These are phyloP conservation scores for Trametopsis cervina DNA, from an alignment of 768 basidiomycete genomes.

Conservation along the genomic window DNA sequence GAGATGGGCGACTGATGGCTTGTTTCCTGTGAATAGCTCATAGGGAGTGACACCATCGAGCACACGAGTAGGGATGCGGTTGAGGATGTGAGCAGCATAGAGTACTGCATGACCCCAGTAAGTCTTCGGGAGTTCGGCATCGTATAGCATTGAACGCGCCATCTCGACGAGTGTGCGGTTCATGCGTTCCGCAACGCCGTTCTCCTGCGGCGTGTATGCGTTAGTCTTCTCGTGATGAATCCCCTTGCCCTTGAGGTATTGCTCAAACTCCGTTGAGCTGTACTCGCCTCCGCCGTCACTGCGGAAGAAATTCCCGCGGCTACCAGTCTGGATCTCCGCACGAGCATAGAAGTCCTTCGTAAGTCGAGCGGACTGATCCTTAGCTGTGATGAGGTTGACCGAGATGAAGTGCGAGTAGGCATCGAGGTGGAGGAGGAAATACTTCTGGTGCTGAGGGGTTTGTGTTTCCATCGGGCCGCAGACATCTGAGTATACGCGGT, in stretches of 20 bases:
- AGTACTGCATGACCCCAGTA: slow-evolving; percentile 16
- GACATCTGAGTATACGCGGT: slow-evolving; percentile 16
- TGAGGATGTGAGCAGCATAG: slow-evolving; percentile 13
- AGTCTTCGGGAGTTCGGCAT: slow-evolving; percentile 3
- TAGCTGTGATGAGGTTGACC: slow-evolving; percentile 12
- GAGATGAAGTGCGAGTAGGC: slow-evolving; percentile 14
- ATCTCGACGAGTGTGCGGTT: slow-evolving; percentile 7
- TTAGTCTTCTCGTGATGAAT: slow-evolving; percentile 18
- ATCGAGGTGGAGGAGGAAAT: slow-evolving; percentile 19
- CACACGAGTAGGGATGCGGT: slow-evolving; percentile 8
- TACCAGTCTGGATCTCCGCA: slow-evolving; percentile 11
- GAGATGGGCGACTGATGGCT: slow-evolving; percentile 8
- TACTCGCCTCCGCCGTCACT: slow-evolving; percentile 23
- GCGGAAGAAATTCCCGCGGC: slow-evolving; percentile 11
- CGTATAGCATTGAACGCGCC: slow-evolving; percentile 18
- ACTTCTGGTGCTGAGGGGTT: slow-evolving; percentile 7
- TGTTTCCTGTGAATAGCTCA: slow-evolving; percentile 11
- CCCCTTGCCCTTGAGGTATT: slow-evolving; percentile 9
- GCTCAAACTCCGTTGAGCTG: neutral
- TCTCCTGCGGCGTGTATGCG: slow-evolving; percentile 18
- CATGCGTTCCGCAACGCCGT: slow-evolving; percentile 16
- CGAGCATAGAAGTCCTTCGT: slow-evolving; percentile 14
- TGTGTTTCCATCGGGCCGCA: slow-evolving; percentile 16
- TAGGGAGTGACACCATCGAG: slow-evolving; percentile 13
- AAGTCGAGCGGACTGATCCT: slow-evolving; percentile 9